phyloP scores from a whole-genome alignment of 169 alveolate species.

The Plasmodium blacklocki region DNA sequence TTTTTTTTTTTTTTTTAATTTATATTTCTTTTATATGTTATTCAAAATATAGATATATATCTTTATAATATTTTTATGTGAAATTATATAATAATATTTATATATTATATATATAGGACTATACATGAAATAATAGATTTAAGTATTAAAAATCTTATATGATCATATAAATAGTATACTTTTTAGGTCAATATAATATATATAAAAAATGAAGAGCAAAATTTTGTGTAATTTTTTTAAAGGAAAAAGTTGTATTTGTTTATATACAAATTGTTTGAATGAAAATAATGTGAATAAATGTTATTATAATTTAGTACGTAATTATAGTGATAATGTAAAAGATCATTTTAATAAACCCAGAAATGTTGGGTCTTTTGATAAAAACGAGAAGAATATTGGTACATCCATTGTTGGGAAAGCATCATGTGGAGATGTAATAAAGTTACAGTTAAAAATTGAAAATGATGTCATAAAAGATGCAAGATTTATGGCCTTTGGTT shows the following conservation, averaged over 20 bases:
- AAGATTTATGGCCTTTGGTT: slow-evolving; percentile 98
- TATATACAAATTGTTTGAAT: slow-evolving; percentile 16
- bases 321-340: slow-evolving; percentile 90
- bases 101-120: too few species aligned
- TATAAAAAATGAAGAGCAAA: slow-evolving; percentile 20
- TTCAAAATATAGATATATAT: too few species aligned
- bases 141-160: too few species aligned
- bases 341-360: slow-evolving; percentile 95
- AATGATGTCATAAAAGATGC: slow-evolving; percentile 96
- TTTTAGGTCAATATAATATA: too few species aligned
- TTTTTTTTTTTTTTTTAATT: too few species aligned
- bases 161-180: too few species aligned
- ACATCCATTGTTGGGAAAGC: slow-evolving; percentile 99
- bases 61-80: too few species aligned
- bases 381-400: slow-evolving; percentile 88
- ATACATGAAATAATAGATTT: too few species aligned
- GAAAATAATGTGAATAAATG: slow-evolving; percentile 19
- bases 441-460: slow-evolving; percentile 95
- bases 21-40: too few species aligned
- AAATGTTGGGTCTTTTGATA: slow-evolving; percentile 92
- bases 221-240: slow-evolving; percentile 19
- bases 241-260: slow-evolving; percentile 7
- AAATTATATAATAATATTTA: too few species aligned
- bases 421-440: slow-evolving; percentile 99
- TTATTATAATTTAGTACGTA: slow-evolving; percentile 35